Evolutionary conservation across 1,139 yeast genomes (phyloP), one percentile per base, ranked within the genome.

Genomic region (Magnusiomyces fungicola): DNA sequence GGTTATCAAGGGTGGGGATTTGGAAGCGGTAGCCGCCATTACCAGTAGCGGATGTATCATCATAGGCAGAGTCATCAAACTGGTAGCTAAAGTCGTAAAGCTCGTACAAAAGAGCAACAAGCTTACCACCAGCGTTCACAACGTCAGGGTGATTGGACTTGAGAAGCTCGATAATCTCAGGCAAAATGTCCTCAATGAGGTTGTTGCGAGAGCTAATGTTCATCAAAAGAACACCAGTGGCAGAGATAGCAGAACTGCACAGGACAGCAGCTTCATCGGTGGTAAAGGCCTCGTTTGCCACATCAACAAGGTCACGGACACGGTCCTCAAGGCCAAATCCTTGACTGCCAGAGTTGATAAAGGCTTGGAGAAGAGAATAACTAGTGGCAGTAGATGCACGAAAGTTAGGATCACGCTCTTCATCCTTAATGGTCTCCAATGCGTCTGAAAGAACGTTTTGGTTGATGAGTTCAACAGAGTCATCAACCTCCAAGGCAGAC

Each of bases 101-200:
- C 59, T 83, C 89, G 62, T 79, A 82, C 53, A 75, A 71, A 37
- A 83, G 70, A 0, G 83, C 92, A 54, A 81, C 69, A 4, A 81
- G 69, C 61, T 83, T 69, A 32, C 81, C 82, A 10, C 80, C 76
- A 33, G 89, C 78, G n/a, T 62, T 55, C 34, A 59, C 55, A 7
- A 67, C 56, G 10, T 61, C 62, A 1, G 47, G 45, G 10, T 62
- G 52, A 10, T 51, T 51, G 39, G 53, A 54, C 16, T 57, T 61
- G 32, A 67, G 55, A 43, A 65, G 56, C 24, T 62, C 68, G 30
- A 58, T 59, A 27, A 65, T 50, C 16, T 58, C 51, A 6, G 62
- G 61, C 39, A 63, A 51, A 43, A 57, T 53, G 32, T 65, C 67
- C 18, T 61, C 65, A 38, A 66, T 56, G 33, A 59, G 54, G 10